These are phyloP conservation scores for Pachyrhizus erosus DNA, from an alignment of 306 rosid species.

Conservation along the genomic window DNA sequence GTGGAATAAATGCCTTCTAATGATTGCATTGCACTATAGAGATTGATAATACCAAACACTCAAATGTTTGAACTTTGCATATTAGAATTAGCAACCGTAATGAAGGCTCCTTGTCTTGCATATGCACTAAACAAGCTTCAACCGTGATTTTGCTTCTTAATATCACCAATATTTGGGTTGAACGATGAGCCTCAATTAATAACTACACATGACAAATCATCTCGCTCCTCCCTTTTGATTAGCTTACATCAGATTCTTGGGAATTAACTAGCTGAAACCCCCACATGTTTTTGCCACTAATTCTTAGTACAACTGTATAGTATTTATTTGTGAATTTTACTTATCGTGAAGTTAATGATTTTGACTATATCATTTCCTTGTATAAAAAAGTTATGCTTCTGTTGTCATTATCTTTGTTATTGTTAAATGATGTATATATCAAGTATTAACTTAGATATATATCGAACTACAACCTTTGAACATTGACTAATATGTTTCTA, in stretches of 20 bases:
- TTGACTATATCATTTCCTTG: neutral
- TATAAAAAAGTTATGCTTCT: neutral
- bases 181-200: neutral
- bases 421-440: neutral
- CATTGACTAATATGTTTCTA: neutral
- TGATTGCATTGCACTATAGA: too few relatives aligned
- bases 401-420: neutral
- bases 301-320: neutral
- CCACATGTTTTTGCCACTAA: neutral
- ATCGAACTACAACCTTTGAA: neutral
- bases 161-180: neutral
- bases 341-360: neutral
- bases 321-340: neutral
- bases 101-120: neutral
- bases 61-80: neutral
- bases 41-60: too few relatives aligned
- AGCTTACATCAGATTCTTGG: neutral
- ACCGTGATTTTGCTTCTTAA: neutral
- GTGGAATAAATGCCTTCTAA: too few relatives aligned
- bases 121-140: neutral
- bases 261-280: neutral
- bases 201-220: neutral
- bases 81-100: neutral
- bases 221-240: neutral
- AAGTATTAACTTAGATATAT: neutral